Percentiles rank a stretch among this genome's conserved stretches.
These are phyloP conservation scores for Yamadazyma jaroonii DNA, from an alignment of 1,139 yeast species.

Conservation along the genomic window DNA sequence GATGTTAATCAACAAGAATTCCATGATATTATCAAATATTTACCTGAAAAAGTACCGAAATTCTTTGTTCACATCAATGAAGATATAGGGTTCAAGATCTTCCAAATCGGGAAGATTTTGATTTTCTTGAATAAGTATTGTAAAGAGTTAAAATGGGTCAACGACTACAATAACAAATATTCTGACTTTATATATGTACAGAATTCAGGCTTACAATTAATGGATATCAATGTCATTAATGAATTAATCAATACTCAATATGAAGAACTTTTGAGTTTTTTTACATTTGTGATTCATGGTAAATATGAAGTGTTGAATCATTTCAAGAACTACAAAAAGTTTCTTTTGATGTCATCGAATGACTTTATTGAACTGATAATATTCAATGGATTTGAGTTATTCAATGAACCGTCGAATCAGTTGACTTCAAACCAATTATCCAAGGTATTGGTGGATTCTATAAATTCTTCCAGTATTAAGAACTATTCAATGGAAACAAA, in stretches of 20 bases:
- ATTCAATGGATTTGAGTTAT: conserved; percentile 49
- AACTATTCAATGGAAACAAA: conserved; percentile 26
- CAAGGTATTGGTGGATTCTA: conserved; percentile 62
- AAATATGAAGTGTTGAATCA: conserved; percentile 52
- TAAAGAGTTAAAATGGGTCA: conserved; percentile 39
- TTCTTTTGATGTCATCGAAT: conserved; percentile 69
- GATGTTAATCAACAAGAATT: conserved; percentile 28
- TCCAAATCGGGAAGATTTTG: conserved; percentile 77
- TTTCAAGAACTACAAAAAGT: conserved; percentile 59
- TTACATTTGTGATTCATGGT: conserved; percentile 49
- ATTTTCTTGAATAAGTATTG: conserved; percentile 67
- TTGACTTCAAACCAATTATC: conserved; percentile 69
- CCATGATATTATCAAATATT: conserved; percentile 33
- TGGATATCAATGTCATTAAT: conserved; percentile 26
- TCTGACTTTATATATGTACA: conserved; percentile 26
- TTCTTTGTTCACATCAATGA: conserved; percentile 43
- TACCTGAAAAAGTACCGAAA: conserved; percentile 51
- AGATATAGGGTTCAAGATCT: conserved; percentile 52
- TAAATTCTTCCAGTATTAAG: conserved; percentile 60
- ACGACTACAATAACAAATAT: conserved; percentile 36
- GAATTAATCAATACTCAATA: conserved; percentile 50
- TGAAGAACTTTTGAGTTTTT: conserved; percentile 52
- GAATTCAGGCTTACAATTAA: conserved; percentile 30
- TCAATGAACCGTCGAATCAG: conserved; percentile 60
- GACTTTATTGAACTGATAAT: conserved; percentile 74